Base-by-base conservation (phyloP, 2,329 filamentous ascomycete species). In the Colletotrichum coccodes region DNA sequence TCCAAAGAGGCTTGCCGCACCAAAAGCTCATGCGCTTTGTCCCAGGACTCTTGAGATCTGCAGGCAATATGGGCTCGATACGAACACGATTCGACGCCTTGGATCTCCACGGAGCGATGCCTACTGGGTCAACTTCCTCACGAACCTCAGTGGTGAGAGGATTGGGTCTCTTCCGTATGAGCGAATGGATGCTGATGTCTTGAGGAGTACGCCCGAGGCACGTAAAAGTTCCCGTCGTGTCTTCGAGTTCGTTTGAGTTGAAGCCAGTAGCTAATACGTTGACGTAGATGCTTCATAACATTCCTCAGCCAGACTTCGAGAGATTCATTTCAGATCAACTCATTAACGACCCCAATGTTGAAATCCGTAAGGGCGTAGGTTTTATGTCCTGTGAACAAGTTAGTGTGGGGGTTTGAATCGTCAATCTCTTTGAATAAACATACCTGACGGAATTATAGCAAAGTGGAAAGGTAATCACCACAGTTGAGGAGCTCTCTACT, bases 301-400 rank as follows among this genome's bases (percentile, higher is more conserved):
- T 83, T 6, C 78, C 81, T 0, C 80, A 83, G 46, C 81, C 81
- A 8, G 75, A 71, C 1, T 81, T 82, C 64, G 81, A 83, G 52
- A 65, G 44, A 8, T 60, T 64, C 9, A 64, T 82, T 2, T 73
- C 76, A 3, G 60, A 72, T 5, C 58, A 71, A 16, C 50, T 82
- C 6, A 47, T 57, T 11, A 64, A 71, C 28, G 74, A 77, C 32
- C 36, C 54, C 4, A 73, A 76, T 21, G 76, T 79, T 3, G 72
- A 78, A 44, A 72, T 80, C 8, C 65, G 73, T n/a, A 79, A 77
- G 49, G 75, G 74, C 2, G 70, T 76, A 12, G 76, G 76, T 2
- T 83, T 80, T 44, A 73, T 81, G 0, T 76, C 75, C 5, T 75
- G 78, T 30, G 62, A 76, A 42, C 74, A 82, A 72, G 78, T 78